A percentile compares a stretch with the other conserved stretches of the same genome.
These are phyloP conservation scores for Curvularia verruculosa DNA, from an alignment of 2,329 filamentous ascomycete genomes.

Conservation along the genomic window DNA sequence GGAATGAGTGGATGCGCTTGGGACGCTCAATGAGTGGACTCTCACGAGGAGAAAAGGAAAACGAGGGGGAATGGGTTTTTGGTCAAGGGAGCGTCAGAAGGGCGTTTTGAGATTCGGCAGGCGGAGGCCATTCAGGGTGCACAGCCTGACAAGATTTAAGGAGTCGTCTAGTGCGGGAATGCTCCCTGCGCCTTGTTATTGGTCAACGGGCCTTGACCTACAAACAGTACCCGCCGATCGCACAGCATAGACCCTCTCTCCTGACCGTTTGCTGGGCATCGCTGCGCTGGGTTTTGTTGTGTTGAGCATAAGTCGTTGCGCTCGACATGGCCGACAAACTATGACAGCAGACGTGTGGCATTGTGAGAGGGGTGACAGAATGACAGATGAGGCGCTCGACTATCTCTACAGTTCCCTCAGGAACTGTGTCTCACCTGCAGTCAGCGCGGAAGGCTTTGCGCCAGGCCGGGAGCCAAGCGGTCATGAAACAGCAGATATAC, in stretches of 20 bases:
- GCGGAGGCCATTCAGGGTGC: constrained; percentile 33
- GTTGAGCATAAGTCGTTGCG: constrained; percentile 3
- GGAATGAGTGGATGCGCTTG: constrained; percentile 28
- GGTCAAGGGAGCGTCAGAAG: constrained; percentile 32
- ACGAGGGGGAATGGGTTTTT: constrained; percentile 17
- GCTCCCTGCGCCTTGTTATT: constrained; percentile 16
- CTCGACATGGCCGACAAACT: neutral
- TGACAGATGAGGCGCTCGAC: constrained; percentile 13
- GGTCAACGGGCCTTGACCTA: constrained; percentile 18
- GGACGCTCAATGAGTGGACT: constrained; percentile 38
- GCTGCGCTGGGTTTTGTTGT: constrained; percentile 1
- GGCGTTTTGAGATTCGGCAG: constrained; percentile 33
- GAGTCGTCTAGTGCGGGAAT: constrained; percentile 26
- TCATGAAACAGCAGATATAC: constrained; percentile 16
- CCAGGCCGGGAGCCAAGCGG: constrained; percentile 14
- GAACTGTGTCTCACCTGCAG: constrained; percentile 8
- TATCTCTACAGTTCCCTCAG: constrained; percentile 12
- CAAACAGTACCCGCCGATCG: constrained; percentile 28
- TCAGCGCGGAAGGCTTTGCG: constrained; percentile 17
- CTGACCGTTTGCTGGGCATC: constrained; percentile 1
- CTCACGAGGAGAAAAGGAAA: constrained; percentile 28
- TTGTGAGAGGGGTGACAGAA: constrained; percentile 2
- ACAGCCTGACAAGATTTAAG: constrained; percentile 33
- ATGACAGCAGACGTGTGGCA: constrained; percentile 2
- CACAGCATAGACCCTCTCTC: constrained; percentile 8